phyloP scores from a whole-genome alignment of 2,329 filamentous ascomycete genomes.

The Stagonosporopsis chrysanthemi region DNA sequence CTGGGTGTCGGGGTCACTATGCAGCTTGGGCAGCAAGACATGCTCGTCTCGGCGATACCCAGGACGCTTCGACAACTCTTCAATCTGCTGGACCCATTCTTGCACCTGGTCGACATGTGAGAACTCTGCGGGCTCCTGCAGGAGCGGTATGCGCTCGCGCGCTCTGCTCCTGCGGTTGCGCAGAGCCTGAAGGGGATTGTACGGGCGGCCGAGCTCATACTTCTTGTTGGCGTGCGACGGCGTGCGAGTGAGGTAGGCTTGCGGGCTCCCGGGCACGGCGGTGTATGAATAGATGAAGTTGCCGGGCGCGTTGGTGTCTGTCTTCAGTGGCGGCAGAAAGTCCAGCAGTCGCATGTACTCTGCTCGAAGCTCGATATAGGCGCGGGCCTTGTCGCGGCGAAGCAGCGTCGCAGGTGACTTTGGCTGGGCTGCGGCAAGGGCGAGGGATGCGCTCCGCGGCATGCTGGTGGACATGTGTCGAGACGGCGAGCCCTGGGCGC shows the following conservation, averaged over 20 bases:
- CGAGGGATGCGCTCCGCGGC: conserved; percentile 36
- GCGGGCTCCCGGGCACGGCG: conserved; percentile 52
- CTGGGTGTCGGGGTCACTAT: conserved; percentile 36
- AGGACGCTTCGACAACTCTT: conserved; percentile 53
- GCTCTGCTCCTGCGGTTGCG: conserved; percentile 87
- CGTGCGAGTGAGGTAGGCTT: conserved; percentile 50
- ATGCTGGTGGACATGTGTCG: conserved; percentile 41
- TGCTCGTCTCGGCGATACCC: conserved; percentile 49
- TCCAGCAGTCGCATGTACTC: conserved; percentile 85
- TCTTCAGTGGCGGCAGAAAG: conserved; percentile 75
- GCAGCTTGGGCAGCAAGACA: conserved; percentile 45
- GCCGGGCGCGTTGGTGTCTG: conserved; percentile 51
- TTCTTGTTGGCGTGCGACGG: conserved; percentile 48
- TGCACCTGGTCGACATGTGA: conserved; percentile 74
- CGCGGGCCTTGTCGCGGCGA: conserved; percentile 83
- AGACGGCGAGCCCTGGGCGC: conserved; percentile 45
- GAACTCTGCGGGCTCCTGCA: conserved; percentile 80
- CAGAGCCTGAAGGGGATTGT: conserved; percentile 92
- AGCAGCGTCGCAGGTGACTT: conserved; percentile 80
- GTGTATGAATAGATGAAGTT: conserved; percentile 51
- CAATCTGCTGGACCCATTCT: conserved; percentile 78
- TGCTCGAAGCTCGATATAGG: conserved; percentile 82
- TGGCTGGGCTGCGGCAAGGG: conserved; percentile 41
- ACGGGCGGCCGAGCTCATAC: conserved; percentile 69
- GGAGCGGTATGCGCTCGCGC: conserved; percentile 76